Conservation (phyloP, 495 filamentous ascomycete species). For the Neurospora sp. region DNA sequence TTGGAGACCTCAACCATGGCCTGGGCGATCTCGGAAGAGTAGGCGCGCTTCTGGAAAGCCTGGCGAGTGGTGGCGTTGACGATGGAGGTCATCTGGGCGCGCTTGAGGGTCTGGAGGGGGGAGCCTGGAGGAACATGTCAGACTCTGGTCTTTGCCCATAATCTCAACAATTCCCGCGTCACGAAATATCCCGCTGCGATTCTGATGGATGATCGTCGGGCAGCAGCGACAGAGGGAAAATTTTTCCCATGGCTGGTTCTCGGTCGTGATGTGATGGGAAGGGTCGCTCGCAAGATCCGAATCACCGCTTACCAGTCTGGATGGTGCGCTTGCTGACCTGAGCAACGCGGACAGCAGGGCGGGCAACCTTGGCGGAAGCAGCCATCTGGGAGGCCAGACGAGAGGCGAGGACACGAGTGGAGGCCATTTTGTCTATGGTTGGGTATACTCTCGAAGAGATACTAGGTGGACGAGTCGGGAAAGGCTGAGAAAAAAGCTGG, state of each 20-base stretch:
- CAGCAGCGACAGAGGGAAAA: neutral
- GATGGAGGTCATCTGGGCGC: slow-evolving; percentile 54
- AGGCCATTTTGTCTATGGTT: slow-evolving; percentile 54
- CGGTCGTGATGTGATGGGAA: neutral
- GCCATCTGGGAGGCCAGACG: slow-evolving; percentile 61
- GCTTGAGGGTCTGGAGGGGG: slow-evolving; percentile 55
- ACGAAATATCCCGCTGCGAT: neutral
- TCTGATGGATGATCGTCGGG: neutral
- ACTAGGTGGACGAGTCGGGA: neutral
- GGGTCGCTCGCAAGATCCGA: neutral
- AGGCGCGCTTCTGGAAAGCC: slow-evolving; percentile 55
- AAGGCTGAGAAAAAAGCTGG: slow-evolving; percentile 31
- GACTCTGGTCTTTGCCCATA: slow-evolving; percentile 6
- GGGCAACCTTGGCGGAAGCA: slow-evolving; percentile 51
- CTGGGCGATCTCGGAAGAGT: slow-evolving; percentile 72
- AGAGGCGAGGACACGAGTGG: slow-evolving; percentile 59
- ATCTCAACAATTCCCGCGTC: slow-evolving; percentile 1
- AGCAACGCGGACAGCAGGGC: slow-evolving; percentile 54
- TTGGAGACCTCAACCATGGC: slow-evolving; percentile 82
- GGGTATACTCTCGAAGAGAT: neutral
- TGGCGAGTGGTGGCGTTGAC: slow-evolving; percentile 55
- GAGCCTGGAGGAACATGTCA: slow-evolving; percentile 25
- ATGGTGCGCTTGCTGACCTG: slow-evolving; percentile 60
- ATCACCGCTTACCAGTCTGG: slow-evolving; percentile 35
- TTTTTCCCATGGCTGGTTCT: neutral